These are phyloP conservation scores for Diaporthe sp. DNA, from an alignment of 2,329 filamentous ascomycete species.

Conservation along the genomic window DNA sequence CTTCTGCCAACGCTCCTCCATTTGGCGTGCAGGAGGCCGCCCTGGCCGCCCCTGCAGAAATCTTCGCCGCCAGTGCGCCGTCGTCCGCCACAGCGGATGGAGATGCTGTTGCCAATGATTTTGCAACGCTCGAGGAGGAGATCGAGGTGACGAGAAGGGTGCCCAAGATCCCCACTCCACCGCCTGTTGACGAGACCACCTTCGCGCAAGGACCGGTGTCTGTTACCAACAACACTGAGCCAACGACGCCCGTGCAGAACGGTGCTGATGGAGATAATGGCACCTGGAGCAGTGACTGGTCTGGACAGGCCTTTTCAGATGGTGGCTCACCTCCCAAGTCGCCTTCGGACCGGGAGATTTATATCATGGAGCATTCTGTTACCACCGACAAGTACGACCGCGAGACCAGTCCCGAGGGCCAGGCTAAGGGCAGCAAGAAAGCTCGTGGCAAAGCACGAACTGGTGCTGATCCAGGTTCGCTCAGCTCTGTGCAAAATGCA, in stretches of 20 bases:
- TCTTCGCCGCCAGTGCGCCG: neutral
- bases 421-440: neutral
- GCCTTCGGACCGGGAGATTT: neutral
- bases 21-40: neutral
- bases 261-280: neutral
- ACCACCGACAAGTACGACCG: neutral
- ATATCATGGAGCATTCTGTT: neutral
- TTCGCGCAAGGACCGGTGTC: neutral
- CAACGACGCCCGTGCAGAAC: neutral
- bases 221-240: neutral
- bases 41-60: neutral
- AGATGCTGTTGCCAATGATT: neutral
- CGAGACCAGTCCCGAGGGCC: neutral
- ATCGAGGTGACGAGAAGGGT: neutral
- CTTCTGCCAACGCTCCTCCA: neutral
- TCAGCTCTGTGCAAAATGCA: neutral
- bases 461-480: neutral
- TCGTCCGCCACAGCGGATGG: too few species aligned
- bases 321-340: neutral
- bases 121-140: neutral
- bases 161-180: neutral
- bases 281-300: constrained; percentile 3
- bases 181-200: constrained; percentile 5
- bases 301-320: neutral
- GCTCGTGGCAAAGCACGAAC: neutral